Base-by-base conservation (phyloP, 2,329 filamentous ascomycete species). In the Sporothrix protearum region DNA sequence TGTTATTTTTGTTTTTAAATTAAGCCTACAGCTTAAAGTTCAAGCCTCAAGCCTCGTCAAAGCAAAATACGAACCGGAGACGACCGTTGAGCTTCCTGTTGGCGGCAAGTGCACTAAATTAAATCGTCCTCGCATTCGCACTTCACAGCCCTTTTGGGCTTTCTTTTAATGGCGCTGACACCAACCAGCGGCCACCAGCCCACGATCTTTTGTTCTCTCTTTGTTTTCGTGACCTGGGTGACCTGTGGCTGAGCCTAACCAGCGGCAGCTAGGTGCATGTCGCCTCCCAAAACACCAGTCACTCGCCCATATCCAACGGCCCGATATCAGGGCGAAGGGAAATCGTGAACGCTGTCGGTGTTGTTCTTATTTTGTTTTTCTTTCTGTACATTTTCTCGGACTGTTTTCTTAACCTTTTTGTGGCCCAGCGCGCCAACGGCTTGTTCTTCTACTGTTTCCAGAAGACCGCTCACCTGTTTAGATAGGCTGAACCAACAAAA, bases 401-500 rank as follows among this genome's bases (percentile, higher is more conserved):
- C 47, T 19, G 7, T 8, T 22, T 22, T 53, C 25, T 57, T 36
- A n/a, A 25, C 16, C 4, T 39, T 63, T 63, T 63, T 39, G 2
- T 39, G 7, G 30, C 16, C 55, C 55, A 8, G 53, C 53, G 53
- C 22, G 22, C 55, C 55, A 61, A 61, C 7, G 16, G 19, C 12
- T 22, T 4, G 36, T 64, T 42, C n/a, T 63, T 45, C 36, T 19
- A 14, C 10, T 63, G 22, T 28, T 28, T 28, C 36, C 22, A 45
- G 59, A 64, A 64, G n/a, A 45, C 36, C 59, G 19, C 14, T 45
- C 59, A 45, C 59, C 59, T 36, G 36, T 45, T 64, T 28, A 64
- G 59, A 36, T 45, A 64, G 59, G 59, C 59, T 45, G 36, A 28
- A 64, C 45, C 36, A 22, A 19, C 25, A 22, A 22, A 63, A 42